phyloP scores from a whole-genome alignment of 257 asterid genomes.

The Solanum virginianum region DNA sequence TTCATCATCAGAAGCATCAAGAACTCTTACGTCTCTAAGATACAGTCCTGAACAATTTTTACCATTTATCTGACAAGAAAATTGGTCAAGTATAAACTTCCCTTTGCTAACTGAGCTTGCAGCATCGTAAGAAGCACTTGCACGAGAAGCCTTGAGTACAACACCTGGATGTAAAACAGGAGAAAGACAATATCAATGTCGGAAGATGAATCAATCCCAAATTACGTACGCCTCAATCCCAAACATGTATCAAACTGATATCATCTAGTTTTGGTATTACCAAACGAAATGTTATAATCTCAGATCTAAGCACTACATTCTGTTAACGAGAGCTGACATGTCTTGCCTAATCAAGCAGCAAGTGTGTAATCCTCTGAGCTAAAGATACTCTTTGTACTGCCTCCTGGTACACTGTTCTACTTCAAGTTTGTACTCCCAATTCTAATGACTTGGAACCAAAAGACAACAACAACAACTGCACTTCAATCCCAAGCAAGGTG shows the following conservation, averaged over 20 bases:
- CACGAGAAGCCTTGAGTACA: conserved; percentile 23
- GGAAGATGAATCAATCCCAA: not conserved
- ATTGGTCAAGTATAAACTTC: conserved; percentile 26
- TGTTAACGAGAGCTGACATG: not conserved
- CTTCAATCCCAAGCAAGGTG: not conserved
- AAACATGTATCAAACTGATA: not conserved
- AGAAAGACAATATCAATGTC: not conserved
- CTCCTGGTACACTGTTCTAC: not conserved
- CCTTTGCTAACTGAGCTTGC: conserved; percentile 21
- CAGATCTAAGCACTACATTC: not conserved
- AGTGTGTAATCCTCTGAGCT: not conserved
- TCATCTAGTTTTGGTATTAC: not conserved
- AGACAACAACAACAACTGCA: not conserved
- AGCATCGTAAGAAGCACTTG: conserved; percentile 28
- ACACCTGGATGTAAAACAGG: not conserved
- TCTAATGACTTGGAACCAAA: not conserved
- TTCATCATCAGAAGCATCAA: conserved; percentile 71
- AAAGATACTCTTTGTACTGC: not conserved
- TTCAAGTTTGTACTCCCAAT: not conserved
- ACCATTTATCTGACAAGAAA: conserved; percentile 28
- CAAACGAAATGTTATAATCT: not conserved
- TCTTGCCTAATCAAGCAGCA: not conserved
- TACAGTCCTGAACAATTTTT: conserved; percentile 20
- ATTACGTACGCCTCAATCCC: not conserved
- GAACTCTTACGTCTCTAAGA: conserved; percentile 21